Percentiles rank a stretch among this genome's conserved stretches.
Evolutionary conservation across 306 rosid species (phyloP).

Genomic region (Vicia faba): DNA sequence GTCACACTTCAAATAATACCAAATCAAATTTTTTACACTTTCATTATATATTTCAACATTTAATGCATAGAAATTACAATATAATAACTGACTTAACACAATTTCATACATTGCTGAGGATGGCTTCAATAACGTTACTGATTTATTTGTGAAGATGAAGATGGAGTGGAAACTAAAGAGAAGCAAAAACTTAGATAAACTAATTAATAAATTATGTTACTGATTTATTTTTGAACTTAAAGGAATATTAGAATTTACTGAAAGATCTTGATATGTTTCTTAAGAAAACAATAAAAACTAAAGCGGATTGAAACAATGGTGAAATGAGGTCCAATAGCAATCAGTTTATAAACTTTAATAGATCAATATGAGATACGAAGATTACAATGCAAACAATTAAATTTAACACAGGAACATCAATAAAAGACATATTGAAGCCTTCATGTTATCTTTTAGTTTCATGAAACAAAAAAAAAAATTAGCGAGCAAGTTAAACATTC

Average conservation of each 20-base stretch:
- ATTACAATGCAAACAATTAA: constrained; percentile 20
- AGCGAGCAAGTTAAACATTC: too few species aligned
- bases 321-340: constrained; percentile 97
- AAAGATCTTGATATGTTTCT: constrained; percentile 97
- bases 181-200: neutral
- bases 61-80: too few species aligned
- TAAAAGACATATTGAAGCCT: neutral
- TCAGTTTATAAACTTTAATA: constrained; percentile 29
- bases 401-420: constrained; percentile 14
- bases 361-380: constrained; percentile 31
- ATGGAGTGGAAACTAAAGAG: neutral
- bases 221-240: constrained; percentile 12
- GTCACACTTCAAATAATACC: too few species aligned
- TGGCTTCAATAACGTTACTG: too few species aligned
- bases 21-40: too few species aligned
- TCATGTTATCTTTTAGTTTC: too few species aligned
- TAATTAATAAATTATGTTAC: constrained; percentile 4
- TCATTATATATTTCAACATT: too few species aligned
- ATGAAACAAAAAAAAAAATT: too few species aligned
- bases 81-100: too few species aligned
- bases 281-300: constrained; percentile 78
- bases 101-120: too few species aligned
- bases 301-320: constrained; percentile 88
- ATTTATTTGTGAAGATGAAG: too few species aligned
- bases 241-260: constrained; percentile 64